Percentiles rank a stretch among this genome's conserved stretches.
Conservation (phyloP, 2,329 filamentous ascomycete genomes). For the Penicillium frequentans region DNA sequence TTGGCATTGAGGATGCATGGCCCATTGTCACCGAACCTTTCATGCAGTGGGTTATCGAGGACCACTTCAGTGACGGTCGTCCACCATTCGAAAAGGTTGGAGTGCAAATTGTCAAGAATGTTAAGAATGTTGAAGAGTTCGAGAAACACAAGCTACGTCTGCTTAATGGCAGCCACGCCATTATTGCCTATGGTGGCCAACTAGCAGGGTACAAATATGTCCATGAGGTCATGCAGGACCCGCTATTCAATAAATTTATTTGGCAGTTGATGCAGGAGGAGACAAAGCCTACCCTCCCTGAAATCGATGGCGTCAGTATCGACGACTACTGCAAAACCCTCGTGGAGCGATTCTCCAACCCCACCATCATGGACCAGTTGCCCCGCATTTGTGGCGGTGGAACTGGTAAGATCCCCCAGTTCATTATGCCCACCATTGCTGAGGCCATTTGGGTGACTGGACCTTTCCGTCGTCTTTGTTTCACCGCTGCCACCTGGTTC, state of each 20-base stretch:
- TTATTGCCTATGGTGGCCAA: slow-evolving; percentile 54
- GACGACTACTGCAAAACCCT: slow-evolving; percentile 56
- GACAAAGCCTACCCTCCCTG: slow-evolving; percentile 54
- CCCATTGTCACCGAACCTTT: slow-evolving; percentile 58
- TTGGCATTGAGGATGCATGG: slow-evolving; percentile 54
- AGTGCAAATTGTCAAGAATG: slow-evolving; percentile 53
- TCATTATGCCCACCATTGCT: slow-evolving; percentile 41
- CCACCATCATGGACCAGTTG: slow-evolving; percentile 57
- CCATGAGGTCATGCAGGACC: slow-evolving; percentile 55
- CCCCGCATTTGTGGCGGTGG: slow-evolving; percentile 53
- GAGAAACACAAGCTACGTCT: slow-evolving; percentile 60
- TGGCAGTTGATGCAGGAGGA: slow-evolving; percentile 59
- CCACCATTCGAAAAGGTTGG: slow-evolving; percentile 55
- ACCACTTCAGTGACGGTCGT: slow-evolving; percentile 53
- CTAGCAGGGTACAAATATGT: slow-evolving; percentile 56
- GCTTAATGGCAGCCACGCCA: slow-evolving; percentile 55
- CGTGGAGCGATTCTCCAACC: slow-evolving; percentile 57
- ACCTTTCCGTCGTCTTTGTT: slow-evolving; percentile 50
- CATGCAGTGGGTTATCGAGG: slow-evolving; percentile 58
- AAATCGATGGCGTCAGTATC: slow-evolving; percentile 52
- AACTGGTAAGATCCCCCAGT: slow-evolving; percentile 55
- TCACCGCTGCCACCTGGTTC: slow-evolving; percentile 54
- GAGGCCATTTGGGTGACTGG: slow-evolving; percentile 47
- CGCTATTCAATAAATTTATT: slow-evolving; percentile 49
- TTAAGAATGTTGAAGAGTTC: slow-evolving; percentile 54